phyloP scores from a whole-genome alignment of 1,139 yeast genomes.

The Meyerozyma guilliermondii region DNA sequence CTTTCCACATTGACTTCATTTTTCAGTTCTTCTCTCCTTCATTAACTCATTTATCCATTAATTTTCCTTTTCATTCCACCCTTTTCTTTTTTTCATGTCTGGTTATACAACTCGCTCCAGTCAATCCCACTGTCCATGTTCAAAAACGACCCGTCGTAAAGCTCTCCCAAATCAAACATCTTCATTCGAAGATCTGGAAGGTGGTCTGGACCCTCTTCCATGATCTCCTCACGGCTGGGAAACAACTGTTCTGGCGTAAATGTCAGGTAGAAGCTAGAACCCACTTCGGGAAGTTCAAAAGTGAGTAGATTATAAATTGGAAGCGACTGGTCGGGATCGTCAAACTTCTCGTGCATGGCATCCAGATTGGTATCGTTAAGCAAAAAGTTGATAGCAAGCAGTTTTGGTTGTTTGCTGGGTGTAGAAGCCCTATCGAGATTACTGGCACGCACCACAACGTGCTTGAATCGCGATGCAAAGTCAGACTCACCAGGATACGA shows the following conservation, averaged over 20 bases:
- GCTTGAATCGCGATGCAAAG: constrained; percentile 1
- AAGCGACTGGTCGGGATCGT: constrained; percentile 7
- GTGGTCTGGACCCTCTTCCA: not conserved
- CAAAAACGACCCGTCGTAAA: constrained; percentile 4
- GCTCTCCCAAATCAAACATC: not conserved
- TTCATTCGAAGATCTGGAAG: not conserved
- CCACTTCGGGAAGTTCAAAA: constrained; percentile 8
- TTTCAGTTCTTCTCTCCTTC: no score
- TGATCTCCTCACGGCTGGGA: constrained; percentile 4
- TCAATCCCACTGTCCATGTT: constrained; percentile 10
- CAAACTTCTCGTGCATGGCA: constrained; percentile 4
- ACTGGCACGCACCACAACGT: not conserved
- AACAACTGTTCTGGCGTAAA: constrained; percentile 11
- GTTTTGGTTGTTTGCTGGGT: constrained; percentile 2
- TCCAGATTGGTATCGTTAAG: constrained; percentile 7
- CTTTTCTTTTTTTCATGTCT: not conserved
- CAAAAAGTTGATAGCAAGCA: constrained; percentile 12
- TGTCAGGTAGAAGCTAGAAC: constrained; percentile 6
- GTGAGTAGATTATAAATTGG: constrained; percentile 12
- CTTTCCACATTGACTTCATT: no score
- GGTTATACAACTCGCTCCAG: constrained; percentile 5
- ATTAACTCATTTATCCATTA: no score
- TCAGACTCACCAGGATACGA: not conserved
- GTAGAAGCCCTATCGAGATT: not conserved
- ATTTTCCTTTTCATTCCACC: no score